A percentile compares a stretch with the other conserved stretches of the same genome.
Conservation (phyloP, 805 yeast genomes). For the Wickerhamomyces silvicola region DNA sequence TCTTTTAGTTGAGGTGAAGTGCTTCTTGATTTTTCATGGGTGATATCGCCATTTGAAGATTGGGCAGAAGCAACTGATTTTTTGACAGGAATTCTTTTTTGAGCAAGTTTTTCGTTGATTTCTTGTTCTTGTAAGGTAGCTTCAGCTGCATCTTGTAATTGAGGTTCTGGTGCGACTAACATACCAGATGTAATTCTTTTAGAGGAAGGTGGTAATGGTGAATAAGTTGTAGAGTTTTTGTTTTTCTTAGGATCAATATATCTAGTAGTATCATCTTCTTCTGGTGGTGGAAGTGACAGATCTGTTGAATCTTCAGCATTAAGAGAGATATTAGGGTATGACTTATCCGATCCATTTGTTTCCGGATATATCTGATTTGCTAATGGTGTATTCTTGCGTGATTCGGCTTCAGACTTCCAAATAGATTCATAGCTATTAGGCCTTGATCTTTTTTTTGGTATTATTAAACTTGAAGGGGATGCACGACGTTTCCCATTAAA, state of each 20-base stretch:
- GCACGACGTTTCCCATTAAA: constrained; percentile 19
- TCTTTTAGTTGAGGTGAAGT: too few species aligned
- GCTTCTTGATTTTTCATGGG: constrained; percentile 1
- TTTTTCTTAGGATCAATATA: constrained; percentile 20
- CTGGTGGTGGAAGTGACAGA: constrained; percentile 23
- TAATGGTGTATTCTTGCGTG: too few species aligned
- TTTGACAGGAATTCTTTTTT: constrained; percentile 18
- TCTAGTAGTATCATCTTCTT: constrained; percentile 12
- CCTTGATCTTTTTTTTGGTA: constrained; percentile 22
- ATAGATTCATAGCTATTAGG: constrained; percentile 6
- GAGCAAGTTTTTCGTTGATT: constrained; percentile 19
- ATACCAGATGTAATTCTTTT: constrained; percentile 38
- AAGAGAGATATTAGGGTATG: constrained; percentile 23
- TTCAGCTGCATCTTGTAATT: constrained; percentile 32
- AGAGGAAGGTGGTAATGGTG: constrained; percentile 20
- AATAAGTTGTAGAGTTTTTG: constrained; percentile 10
- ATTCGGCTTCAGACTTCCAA: constrained; percentile 18
- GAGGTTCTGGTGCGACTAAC: constrained; percentile 38
- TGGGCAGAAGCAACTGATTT: constrained; percentile 6
- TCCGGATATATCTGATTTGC: constrained; percentile 33
- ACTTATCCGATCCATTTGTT: constrained; percentile 7
- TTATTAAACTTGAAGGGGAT: constrained; percentile 14
- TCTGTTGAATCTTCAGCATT: constrained; percentile 29
- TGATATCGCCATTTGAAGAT: background rate
- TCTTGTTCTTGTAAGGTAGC: constrained; percentile 33